phyloP scores from a whole-genome alignment of 2,329 filamentous ascomycete genomes.

The Raffaelea deltoideospora region DNA sequence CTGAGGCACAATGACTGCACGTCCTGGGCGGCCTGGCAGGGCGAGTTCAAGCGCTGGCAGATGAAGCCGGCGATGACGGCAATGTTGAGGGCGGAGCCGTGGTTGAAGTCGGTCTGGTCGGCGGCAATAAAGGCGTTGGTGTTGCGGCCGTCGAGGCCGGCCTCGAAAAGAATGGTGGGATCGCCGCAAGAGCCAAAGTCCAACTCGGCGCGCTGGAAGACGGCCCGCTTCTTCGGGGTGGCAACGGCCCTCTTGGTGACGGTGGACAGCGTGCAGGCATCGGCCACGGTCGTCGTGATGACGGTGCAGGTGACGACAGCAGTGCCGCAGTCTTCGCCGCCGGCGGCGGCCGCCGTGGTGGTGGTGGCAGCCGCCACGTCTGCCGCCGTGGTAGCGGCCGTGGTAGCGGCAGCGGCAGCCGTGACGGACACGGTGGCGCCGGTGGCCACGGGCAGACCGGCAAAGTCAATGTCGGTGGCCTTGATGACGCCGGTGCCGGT shows the following conservation, averaged over 20 bases:
- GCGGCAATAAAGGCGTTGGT: conserved; percentile 25
- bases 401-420: conserved; percentile 5
- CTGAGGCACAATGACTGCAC: conserved; percentile 13
- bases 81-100: conserved; percentile 30
- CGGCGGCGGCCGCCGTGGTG: conserved; percentile 3
- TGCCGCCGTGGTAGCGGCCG: neutral
- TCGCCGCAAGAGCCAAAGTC: conserved; percentile 25
- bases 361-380: conserved; percentile 4
- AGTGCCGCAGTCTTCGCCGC: neutral
- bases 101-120: conserved; percentile 26
- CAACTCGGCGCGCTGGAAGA: neutral
- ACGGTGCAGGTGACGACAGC: conserved; percentile 3
- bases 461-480: conserved; percentile 12
- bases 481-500: conserved; percentile 11
- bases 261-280: conserved; percentile 10
- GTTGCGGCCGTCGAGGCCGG: conserved; percentile 27
- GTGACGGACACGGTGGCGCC: conserved; percentile 8
- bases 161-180: conserved; percentile 26
- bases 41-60: conserved; percentile 23
- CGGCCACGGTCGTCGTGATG: conserved; percentile 6
- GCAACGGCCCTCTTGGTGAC: conserved; percentile 5
- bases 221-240: neutral
- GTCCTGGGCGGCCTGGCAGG: conserved; percentile 18
- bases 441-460: conserved; percentile 9
- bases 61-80: conserved; percentile 31